Base-by-base conservation (phyloP, 2,329 filamentous ascomycete genomes). In the Talaromyces sp. region DNA sequence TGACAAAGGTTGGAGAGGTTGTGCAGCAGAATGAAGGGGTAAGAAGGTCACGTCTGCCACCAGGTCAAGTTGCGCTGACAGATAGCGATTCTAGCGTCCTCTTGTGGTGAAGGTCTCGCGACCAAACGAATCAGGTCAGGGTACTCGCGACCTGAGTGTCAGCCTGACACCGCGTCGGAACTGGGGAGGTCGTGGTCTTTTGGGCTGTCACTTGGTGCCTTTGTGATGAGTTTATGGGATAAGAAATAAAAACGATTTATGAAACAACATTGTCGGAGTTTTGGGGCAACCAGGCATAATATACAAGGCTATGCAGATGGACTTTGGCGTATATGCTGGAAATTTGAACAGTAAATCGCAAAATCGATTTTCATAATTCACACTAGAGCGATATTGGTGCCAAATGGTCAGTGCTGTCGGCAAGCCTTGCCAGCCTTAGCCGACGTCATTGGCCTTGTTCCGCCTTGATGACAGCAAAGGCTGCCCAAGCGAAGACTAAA, bases 1-100 rank as follows among this genome's bases (percentile, higher is more conserved):
- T 99, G 52, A 87, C 85, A 69, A 95, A 90, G 78, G 90, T 99
- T 22, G 92, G 89, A n/a, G 90, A 97, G 74, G 89, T 90, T 65
- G 94, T 99, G 0, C 90, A 93, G 74, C 90, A 90, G 68, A 97
- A 92, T 72, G 91, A 97, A 83, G 92, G 90, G 69, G 93, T 96
- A 85, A 82, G 90, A 86, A 52, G 66, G 54, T 66, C 61, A 27
- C 48, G 60, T 63, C 43, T 63, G 37, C 50, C 33, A 56, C 52
- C 39, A 14, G 33, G 24, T 37, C 47, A 31, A 61, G 3, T 27
- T 16, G 35, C 22, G 31, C 52, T 65, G 37, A 68, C 60, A 50
- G 24, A 65, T 62, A 6, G 10, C n/a, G 16, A 45, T 65, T 64
- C 72, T 61, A 95, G 91, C 85, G 85, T 72, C 82, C 85, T 52